Base-by-base conservation (phyloP, 441 rosid genomes). In the Monsonia emarginata region DNA sequence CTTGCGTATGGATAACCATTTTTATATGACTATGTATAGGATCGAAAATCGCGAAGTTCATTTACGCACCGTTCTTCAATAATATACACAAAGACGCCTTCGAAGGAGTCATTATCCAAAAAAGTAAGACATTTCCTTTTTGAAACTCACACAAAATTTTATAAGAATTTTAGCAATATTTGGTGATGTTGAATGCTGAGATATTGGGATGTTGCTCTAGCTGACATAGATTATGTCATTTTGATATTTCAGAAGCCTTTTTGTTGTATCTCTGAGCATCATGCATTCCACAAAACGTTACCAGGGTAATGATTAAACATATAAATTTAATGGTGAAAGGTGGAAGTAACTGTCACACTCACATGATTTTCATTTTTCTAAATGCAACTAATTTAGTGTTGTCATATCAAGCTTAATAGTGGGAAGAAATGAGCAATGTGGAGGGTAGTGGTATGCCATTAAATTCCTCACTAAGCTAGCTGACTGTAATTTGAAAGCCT, bases 51-150 rank as follows among this genome's bases (percentile, higher is more conserved):
- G 32, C 84, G 68, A 76, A 84, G 88, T 72, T 90, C 95, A 34
- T 94, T 86, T 69, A 89, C 87, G 16, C 82, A 87, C 67, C 87
- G 94, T n/a, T 95, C 93, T 57, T 94, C 98, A 0, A 69, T 89
- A 75, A 73, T 81, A 38, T 91, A 89, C 79, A 94, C 96, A 5
- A 94, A 89, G 88, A 93, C 96, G 62, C 97, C 98, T 78, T 88
- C 95, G 24, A 84, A 86, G 75, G 90, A 88, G 52, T 81, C 88
- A 4, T 74, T 86, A 44, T 81, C 77, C 60, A 76, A 78, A 73
- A 90, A 79, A 30, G 98, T 93, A 64, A 65, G 75, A 18, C 8
- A 21, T 32, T 60, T 48, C 46, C 13, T 27, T 38, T n/a, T 64
- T 31, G 1, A 19, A 58, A 38, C 44, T 38, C 3, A 9, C 44